Percentiles rank a stretch among this genome's conserved stretches.
phyloP scores from a whole-genome alignment of 2,329 filamentous ascomycete genomes.

The Tolypocladium capitatum region DNA sequence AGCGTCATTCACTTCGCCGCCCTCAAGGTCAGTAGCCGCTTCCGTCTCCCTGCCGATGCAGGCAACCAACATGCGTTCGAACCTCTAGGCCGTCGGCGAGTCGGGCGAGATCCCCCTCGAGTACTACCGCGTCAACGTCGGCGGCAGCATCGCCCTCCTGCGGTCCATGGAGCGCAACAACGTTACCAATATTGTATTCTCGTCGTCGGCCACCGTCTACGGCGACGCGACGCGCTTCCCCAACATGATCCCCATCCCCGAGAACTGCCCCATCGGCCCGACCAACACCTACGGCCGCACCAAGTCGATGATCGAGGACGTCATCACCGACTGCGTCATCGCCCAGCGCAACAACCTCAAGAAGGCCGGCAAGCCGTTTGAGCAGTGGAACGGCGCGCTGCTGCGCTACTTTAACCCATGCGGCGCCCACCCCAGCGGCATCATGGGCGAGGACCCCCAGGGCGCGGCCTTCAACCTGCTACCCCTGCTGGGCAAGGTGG shows the following conservation, averaged over 20 bases:
- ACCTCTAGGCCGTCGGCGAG: constrained; percentile 74
- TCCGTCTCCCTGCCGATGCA: background rate
- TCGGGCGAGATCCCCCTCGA: constrained; percentile 87
- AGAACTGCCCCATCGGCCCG: constrained; percentile 87
- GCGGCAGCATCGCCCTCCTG: constrained; percentile 78
- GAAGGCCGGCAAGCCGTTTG: constrained; percentile 64
- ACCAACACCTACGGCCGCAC: constrained; percentile 98
- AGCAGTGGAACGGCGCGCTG: constrained; percentile 85
- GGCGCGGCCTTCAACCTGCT: constrained; percentile 93
- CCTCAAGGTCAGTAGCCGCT: constrained; percentile 51
- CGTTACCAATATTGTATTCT: constrained; percentile 96
- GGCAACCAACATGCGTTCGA: constrained; percentile 6
- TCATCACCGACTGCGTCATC: constrained; percentile 84
- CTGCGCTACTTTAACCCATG: constrained; percentile 97
- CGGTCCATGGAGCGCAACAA: constrained; percentile 78
- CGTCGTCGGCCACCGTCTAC: constrained; percentile 94
- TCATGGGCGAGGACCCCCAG: constrained; percentile 97
- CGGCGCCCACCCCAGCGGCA: constrained; percentile 82
- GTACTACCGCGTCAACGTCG: constrained; percentile 96
- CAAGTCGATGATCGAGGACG: constrained; percentile 80
- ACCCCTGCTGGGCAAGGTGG: constrained; percentile 87
- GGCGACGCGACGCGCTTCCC: constrained; percentile 91
- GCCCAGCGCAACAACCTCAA: constrained; percentile 71
- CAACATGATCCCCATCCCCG: constrained; percentile 98
- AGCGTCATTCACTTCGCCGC: constrained; percentile 98